Base-by-base conservation (phyloP, 23 red algal species). In the Gracilaria gracilis region DNA sequence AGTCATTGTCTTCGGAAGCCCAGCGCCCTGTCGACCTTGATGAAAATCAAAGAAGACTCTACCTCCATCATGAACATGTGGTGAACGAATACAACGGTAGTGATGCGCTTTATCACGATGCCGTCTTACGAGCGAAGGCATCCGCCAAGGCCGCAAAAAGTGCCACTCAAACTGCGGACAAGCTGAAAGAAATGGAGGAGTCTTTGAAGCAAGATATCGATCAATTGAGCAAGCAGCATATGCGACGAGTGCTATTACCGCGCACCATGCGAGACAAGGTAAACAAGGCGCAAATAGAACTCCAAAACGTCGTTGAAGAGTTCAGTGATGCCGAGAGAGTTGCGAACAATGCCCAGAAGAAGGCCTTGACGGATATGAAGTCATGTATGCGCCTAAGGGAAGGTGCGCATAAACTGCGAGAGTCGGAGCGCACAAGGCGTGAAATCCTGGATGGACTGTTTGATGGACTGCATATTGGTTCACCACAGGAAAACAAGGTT, bases 361-460 rank as follows among this genome's bases (percentile, higher is more conserved):
- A 66, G 51, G 80, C 80, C 9, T 29, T 66, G 57, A 29, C 51
- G 3, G 80, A 83, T 39, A 66, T 66, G 37, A 36, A 83, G 16
- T 39, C 61, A 25, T 83, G 80, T 39, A 83, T 44, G 36, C 57
- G 61, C 0, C 40, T 83, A 34, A 31, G 61, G 9, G 57, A 57
- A 4, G 80, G 61, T 40, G 80, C 80, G n/a, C 37, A 57, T 9
- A 42, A 66, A 37, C 31, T 67, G 17, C 51, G 57, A 19, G 33
- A 61, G 14, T 83, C 80, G 24, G 57, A 65, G 34, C 57, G 61
- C 57, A 66, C 40, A 24, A 34, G 80, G 16, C 48, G 80, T 8
- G 15, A 83, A 46, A 64, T 83, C 16, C 61, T 83, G 24, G 80
- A 83, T 27, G 57, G 57, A 19, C 21, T 83, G 57, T 83, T 83